Base-by-base conservation (phyloP, 1,284 basidiomycete species). In the Ceratobasidium sp. region DNA sequence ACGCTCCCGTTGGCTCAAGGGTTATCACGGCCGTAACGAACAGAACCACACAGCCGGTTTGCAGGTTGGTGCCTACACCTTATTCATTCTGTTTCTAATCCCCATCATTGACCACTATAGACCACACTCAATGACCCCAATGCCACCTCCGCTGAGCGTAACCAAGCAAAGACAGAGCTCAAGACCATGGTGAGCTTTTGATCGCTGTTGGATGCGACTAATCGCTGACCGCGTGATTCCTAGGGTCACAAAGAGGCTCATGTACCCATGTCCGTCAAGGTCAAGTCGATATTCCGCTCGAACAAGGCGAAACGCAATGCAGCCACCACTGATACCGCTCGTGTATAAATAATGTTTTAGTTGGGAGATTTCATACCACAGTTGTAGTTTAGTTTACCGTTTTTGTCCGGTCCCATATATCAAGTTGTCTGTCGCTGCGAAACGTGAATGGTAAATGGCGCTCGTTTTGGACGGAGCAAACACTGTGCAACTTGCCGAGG, bases 211-310 rank as follows among this genome's bases (percentile, higher is more conserved):
- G 27, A n/a, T 14, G 37, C 27, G 49, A n/a, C 19, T 11, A 53
- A n/a, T 69, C 3, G 39, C 61, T 31, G 4, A 24, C 37, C 7
- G 16, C 9, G 2, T 22, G 41, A 27, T 4, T n/a, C 19, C 16
- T 62, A 71, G 68, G 68, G 68, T 13, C 68, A 22, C 9, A 34
- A 41, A n/a, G 54, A 69, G 54, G 68, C 68, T 46, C 68, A 59
- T 31, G 54, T 59, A 11, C 68, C 68, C 11, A 71, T 71, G 54
- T 58, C 53, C 29, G 68, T 71, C 41, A 58, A 56, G 49, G 68
- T 71, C 68, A 71, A 59, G 54, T 71, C 68, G 8, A 71, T 71
- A 54, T 71, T 71, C 54, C 68, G 68, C 24, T 71, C 68, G 9
- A 71, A 71, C 68, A 71, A 71, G 29, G 53, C 53, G 29, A n/a